Percentiles rank a stretch among this genome's conserved stretches.
Conservation (phyloP, 2,329 filamentous ascomycete species). For the Aplosporella prunicola region DNA sequence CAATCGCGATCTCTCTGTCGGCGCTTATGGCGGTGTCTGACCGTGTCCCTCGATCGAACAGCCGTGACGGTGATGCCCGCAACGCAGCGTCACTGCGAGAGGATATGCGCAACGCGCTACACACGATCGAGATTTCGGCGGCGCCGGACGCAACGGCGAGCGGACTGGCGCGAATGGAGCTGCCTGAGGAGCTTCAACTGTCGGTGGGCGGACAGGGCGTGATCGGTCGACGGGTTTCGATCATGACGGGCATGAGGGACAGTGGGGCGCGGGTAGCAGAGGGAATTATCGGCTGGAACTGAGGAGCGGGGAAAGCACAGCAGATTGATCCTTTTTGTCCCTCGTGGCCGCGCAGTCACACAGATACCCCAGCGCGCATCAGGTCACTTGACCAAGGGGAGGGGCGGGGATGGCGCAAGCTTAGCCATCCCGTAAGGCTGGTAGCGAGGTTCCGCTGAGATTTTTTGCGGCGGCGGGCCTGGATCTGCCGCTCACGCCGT, state of each 20-base stretch:
- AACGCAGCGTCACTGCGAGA: slow-evolving; percentile 1
- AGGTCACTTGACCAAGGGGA: no score
- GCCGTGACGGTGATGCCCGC: slow-evolving; percentile 9
- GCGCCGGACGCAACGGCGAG: background rate
- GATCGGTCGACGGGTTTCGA: slow-evolving; percentile 8
- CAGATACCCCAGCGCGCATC: no score
- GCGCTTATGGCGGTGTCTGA: background rate
- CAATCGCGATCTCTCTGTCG: background rate
- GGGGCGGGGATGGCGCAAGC: no score
- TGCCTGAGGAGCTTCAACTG: slow-evolving; percentile 4
- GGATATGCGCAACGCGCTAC: slow-evolving; percentile 5
- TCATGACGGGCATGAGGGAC: slow-evolving; percentile 3
- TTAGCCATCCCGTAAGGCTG: no score
- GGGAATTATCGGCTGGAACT: slow-evolving; percentile 11
- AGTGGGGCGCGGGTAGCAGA: slow-evolving; percentile 1
- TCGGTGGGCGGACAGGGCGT: slow-evolving; percentile 6
- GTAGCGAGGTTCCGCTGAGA: no score
- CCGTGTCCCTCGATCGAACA: no score
- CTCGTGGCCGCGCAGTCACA: no score
- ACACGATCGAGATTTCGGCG: slow-evolving; percentile 7
- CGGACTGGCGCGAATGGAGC: slow-evolving; percentile 2
- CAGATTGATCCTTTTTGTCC: no score
- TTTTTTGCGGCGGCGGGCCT: no score
- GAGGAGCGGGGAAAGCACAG: no score
- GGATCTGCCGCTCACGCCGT: no score